Percentiles rank a stretch among this genome's conserved stretches.
These are phyloP conservation scores for Rubroshorea leprosula DNA, from an alignment of 345 rosid genomes.

Conservation along the genomic window DNA sequence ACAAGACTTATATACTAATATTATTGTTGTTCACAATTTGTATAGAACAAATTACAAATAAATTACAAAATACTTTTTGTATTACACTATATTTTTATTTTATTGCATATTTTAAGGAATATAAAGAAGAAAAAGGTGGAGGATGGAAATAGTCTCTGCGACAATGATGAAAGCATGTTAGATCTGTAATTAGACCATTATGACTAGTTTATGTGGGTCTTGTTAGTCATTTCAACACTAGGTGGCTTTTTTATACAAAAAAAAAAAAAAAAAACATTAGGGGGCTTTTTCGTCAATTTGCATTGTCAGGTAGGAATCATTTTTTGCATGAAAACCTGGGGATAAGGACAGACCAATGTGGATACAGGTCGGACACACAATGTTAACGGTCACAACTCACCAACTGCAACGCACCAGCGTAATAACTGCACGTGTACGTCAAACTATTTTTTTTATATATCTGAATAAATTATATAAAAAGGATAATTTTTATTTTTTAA, in stretches of 20 bases:
- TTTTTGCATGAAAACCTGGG: slow-evolving; percentile 15
- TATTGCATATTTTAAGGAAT: background rate
- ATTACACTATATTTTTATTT: too few relatives aligned
- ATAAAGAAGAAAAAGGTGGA: background rate
- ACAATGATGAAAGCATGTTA: background rate
- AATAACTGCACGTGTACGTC: too few relatives aligned
- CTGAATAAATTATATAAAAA: too few relatives aligned
- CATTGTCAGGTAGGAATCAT: background rate
- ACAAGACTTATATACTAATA: too few relatives aligned
- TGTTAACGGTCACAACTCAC: background rate
- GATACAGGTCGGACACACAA: background rate
- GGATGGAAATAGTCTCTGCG: background rate
- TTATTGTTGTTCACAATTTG: too few relatives aligned
- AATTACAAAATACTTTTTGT: too few relatives aligned
- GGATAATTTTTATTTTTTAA: too few relatives aligned
- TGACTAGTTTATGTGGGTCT: background rate
- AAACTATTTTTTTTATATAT: too few relatives aligned
- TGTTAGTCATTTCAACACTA: background rate
- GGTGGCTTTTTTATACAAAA: too few relatives aligned
- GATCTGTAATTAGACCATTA: background rate
- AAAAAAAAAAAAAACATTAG: too few relatives aligned
- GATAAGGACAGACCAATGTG: slow-evolving; percentile 7
- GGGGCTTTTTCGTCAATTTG: background rate
- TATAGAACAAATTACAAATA: too few relatives aligned
- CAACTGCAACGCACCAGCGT: background rate